These are phyloP conservation scores for Skeletonema marinoi DNA, from an alignment of 108 stramenopile genomes.

Conservation along the genomic window DNA sequence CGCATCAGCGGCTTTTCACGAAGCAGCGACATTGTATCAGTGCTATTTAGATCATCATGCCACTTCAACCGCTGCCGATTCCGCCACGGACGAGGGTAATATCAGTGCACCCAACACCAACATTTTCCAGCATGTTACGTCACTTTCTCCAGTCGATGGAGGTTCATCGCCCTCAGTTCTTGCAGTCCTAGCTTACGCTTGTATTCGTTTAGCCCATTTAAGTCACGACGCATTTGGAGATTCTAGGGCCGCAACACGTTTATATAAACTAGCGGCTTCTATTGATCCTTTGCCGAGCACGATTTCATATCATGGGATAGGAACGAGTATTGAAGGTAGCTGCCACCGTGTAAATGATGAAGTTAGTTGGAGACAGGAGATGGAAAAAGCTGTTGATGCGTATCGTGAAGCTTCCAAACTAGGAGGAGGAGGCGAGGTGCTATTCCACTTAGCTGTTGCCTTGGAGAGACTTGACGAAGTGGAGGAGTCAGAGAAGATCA, in stretches of 20 bases:
- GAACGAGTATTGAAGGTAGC: constrained; percentile 65
- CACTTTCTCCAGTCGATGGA: constrained; percentile 19
- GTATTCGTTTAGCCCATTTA: constrained; percentile 72
- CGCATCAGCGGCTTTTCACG: constrained; percentile 75
- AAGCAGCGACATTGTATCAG: constrained; percentile 86
- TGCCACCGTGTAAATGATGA: constrained; percentile 5
- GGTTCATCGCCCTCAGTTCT: constrained; percentile 25
- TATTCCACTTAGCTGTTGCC: constrained; percentile 78
- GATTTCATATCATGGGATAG: constrained; percentile 71
- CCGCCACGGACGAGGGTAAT: neutral
- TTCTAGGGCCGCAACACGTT: constrained; percentile 68
- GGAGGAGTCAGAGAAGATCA: constrained; percentile 72
- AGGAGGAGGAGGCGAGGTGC: constrained; percentile 37
- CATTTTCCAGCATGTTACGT: constrained; percentile 76
- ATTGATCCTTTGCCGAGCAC: constrained; percentile 72
- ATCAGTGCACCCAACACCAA: constrained; percentile 3
- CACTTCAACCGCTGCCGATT: neutral
- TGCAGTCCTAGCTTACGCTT: constrained; percentile 68
- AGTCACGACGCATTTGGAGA: constrained; percentile 81
- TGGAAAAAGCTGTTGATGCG: constrained; percentile 65
- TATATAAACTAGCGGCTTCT: constrained; percentile 62
- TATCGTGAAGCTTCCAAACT: constrained; percentile 62
- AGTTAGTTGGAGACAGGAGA: constrained; percentile 45
- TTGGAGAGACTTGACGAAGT: constrained; percentile 73
- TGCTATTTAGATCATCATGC: constrained; percentile 66